These are phyloP conservation scores for Boletus calvinii DNA, from an alignment of 1,284 basidiomycete species.

Conservation along the genomic window DNA sequence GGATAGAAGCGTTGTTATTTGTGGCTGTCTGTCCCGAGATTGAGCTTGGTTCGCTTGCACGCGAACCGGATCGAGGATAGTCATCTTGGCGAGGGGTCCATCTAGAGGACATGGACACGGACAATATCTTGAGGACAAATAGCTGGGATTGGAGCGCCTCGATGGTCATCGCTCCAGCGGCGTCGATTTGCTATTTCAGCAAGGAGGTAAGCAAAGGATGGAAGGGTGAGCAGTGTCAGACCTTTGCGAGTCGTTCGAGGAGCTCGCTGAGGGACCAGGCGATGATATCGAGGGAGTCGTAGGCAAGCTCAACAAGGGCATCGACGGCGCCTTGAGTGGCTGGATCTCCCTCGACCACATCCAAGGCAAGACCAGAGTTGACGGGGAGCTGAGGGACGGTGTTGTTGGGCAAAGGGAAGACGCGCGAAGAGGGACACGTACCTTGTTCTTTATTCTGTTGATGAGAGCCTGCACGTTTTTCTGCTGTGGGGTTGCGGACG, in stretches of 20 bases:
- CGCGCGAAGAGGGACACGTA: slow-evolving; percentile 22
- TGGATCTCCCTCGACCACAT: slow-evolving; percentile 71
- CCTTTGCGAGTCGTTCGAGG: slow-evolving; percentile 76
- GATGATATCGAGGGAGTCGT: slow-evolving; percentile 75
- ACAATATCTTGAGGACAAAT: slow-evolving; percentile 83
- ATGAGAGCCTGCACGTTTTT: slow-evolving; percentile 72
- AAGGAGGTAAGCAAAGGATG: slow-evolving; percentile 11
- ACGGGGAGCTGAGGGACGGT: slow-evolving; percentile 66
- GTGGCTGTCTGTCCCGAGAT: slow-evolving; percentile 19
- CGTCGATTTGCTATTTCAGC: slow-evolving; percentile 49
- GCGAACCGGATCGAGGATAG: slow-evolving; percentile 41
- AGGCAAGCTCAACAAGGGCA: slow-evolving; percentile 75
- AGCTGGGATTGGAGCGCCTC: slow-evolving; percentile 88
- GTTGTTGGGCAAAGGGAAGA: neutral
- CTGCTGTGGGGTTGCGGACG: slow-evolving; percentile 59
- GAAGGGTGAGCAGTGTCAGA: slow-evolving; percentile 36
- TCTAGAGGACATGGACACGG: slow-evolving; percentile 75
- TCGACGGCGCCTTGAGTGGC: slow-evolving; percentile 74
- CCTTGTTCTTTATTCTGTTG: slow-evolving; percentile 72
- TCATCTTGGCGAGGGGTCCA: slow-evolving; percentile 53
- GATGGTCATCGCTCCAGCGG: slow-evolving; percentile 53
- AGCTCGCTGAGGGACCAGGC: slow-evolving; percentile 75
- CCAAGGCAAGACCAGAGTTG: slow-evolving; percentile 74
- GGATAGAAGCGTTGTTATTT: slow-evolving; percentile 16
- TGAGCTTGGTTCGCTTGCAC: slow-evolving; percentile 38